phyloP scores from a whole-genome alignment of 2,329 filamentous ascomycete genomes.

The Coniochaeta prunicola region DNA sequence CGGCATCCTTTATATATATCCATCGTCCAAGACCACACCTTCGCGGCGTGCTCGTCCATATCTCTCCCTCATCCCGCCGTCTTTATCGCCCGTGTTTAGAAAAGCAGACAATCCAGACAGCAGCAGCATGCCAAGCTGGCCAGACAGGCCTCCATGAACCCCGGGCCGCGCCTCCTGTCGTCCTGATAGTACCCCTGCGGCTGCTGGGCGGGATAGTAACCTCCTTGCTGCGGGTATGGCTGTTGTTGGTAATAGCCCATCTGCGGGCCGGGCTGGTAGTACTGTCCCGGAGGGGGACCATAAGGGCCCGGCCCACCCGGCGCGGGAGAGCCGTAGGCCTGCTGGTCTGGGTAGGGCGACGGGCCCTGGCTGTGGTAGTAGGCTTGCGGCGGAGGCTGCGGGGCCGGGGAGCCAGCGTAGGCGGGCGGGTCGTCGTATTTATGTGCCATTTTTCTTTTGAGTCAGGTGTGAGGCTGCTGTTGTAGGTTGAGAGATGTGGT shows the following conservation, averaged over 20 bases:
- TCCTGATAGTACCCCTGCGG: constrained; percentile 22
- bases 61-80: background rate
- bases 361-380: constrained; percentile 15
- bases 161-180: constrained; percentile 19
- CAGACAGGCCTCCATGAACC: constrained; percentile 36
- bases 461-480: background rate
- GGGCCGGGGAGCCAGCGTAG: constrained; percentile 31
- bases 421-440: constrained; percentile 44
- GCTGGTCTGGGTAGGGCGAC: constrained; percentile 16
- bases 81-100: constrained; percentile 25
- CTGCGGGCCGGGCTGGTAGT: constrained; percentile 10
- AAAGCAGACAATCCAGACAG: constrained; percentile 46
- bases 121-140: constrained; percentile 50
- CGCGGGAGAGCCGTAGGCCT: constrained; percentile 12
- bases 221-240: constrained; percentile 29
- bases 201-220: constrained; percentile 23
- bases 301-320: background rate
- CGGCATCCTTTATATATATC: background rate
- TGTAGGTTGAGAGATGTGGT: constrained; percentile 2
- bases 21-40: background rate
- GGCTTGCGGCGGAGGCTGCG: constrained; percentile 37
- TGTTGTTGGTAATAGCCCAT: constrained; percentile 11
- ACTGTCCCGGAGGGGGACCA: background rate
- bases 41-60: background rate
- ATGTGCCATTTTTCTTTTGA: constrained; percentile 37